Evolutionary conservation across 345 rosid genomes (phyloP).

Genomic region (Gossypium longicalyx): DNA sequence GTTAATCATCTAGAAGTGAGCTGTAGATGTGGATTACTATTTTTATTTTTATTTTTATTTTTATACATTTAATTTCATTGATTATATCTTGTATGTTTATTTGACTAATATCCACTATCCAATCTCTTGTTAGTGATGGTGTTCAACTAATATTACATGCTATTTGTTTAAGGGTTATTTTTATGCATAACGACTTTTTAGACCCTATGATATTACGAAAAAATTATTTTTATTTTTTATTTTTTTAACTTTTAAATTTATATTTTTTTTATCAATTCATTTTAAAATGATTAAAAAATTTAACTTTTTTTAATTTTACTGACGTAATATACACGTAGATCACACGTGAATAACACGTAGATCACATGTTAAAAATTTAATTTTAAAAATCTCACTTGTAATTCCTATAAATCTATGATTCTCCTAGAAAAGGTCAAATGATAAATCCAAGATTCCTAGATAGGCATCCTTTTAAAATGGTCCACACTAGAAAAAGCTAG

Average conservation of each 20-base stretch:
- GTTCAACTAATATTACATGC: not conserved
- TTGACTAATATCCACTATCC: not conserved
- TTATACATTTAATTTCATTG: not conserved
- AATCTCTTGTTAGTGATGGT: not conserved
- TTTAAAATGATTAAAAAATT: accelerated
- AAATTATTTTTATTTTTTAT: too few relatives aligned
- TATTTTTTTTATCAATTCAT: too few relatives aligned
- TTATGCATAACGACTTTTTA: too few relatives aligned
- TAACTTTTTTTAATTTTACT: accelerated
- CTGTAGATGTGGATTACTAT: not conserved
- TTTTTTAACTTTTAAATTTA: accelerated
- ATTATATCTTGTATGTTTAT: not conserved
- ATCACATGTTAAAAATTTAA: too few relatives aligned
- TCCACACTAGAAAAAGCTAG: not conserved
- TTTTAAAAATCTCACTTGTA: too few relatives aligned
- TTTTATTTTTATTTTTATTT: too few relatives aligned
- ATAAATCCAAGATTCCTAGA: not conserved
- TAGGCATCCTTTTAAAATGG: not conserved
- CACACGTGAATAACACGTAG: too few relatives aligned
- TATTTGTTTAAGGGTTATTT: too few relatives aligned
- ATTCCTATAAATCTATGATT: not conserved
- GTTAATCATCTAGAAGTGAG: not conserved
- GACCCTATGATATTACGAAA: accelerated
- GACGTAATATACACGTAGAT: too few relatives aligned
- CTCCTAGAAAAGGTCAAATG: not conserved